phyloP scores from a whole-genome alignment of 805 yeast genomes.

The Barnettozyma pratensis region DNA sequence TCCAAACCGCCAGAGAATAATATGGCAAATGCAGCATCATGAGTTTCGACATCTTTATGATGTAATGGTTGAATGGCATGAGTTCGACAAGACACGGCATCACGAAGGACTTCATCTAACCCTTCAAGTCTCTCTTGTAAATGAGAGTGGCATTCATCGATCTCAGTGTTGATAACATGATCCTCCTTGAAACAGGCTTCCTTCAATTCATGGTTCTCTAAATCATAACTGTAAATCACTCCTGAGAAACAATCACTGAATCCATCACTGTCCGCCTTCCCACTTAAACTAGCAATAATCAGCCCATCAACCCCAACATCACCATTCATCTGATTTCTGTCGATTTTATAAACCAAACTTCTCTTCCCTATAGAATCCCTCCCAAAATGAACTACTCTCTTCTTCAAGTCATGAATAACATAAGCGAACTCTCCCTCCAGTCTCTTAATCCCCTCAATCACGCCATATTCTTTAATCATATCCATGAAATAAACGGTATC shows the following conservation, averaged over 20 bases:
- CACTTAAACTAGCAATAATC: slow-evolving; percentile 43
- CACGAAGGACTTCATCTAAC: slow-evolving; percentile 28
- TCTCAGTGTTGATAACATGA: slow-evolving; percentile 18
- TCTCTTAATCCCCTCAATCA: slow-evolving; percentile 35
- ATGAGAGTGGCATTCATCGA: slow-evolving; percentile 18
- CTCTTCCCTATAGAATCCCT: slow-evolving; percentile 81
- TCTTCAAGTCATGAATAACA: slow-evolving; percentile 38
- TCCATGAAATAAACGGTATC: slow-evolving; percentile 49
- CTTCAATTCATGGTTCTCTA: slow-evolving; percentile 16
- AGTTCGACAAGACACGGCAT: slow-evolving; percentile 47
- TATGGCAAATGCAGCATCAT: slow-evolving; percentile 39
- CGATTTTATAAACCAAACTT: slow-evolving; percentile 49
- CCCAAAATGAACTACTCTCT: slow-evolving; percentile 59
- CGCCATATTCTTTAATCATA: slow-evolving; percentile 7
- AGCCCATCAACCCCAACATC: slow-evolving; percentile 27
- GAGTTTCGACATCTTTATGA: slow-evolving; percentile 18
- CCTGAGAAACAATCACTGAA: slow-evolving; percentile 57
- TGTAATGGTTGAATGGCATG: slow-evolving; percentile 55
- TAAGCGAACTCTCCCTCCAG: slow-evolving; percentile 85
- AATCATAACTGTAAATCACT: slow-evolving; percentile 39
- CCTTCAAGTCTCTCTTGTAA: slow-evolving; percentile 8
- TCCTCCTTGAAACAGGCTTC: slow-evolving; percentile 7
- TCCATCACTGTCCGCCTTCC: slow-evolving; percentile 17
- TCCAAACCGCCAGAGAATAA: slow-evolving; percentile 95
- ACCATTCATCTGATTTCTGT: slow-evolving; percentile 9